Evolutionary conservation across 2,329 filamentous ascomycete genomes (phyloP), one percentile per base, ranked within the genome.

Genomic region (Cordyceps cateniannulata): DNA sequence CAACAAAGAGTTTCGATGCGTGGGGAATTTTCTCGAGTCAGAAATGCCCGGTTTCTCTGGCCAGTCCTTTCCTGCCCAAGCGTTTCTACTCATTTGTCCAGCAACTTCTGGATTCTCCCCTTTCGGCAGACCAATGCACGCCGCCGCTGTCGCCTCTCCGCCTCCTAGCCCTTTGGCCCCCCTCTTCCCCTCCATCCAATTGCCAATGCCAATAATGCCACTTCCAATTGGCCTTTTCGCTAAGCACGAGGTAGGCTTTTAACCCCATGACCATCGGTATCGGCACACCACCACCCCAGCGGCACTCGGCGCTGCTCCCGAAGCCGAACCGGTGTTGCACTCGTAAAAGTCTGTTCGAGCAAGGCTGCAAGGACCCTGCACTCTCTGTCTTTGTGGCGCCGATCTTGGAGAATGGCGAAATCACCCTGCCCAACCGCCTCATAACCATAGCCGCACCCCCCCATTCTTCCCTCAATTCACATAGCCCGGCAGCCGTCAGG

Each of bases 351-450:
- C 49, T 52, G 9, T 38, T 38, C 10, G 27, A 8, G 27, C 27
- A 29, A 38, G 35, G 14, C 35, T 38, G 14, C 12, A 42, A n/a
- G 8, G 40, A 12, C 14, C 18, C 18, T 54, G 44, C 38, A 59
- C 51, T 59, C 29, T 20, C 51, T 42, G 27, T 51, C 10, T 20
- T 38, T 20, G 60, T 59, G 54, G 53, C 60, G 60, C 55, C 53
- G 55, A 59, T 58, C 55, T 55, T 62, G 35, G 32, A 40, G 24
- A 47, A 62, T 62, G 60, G 55, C 60, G 60, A 62, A 62, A 62
- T 62, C 40, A 10, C 56, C 55, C 44, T 49, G 55, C 42, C 50
- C 49, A 50, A 55, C 55, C 55, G 44, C 60, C 60, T 62, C 60
- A 59, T 62, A 29, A 20, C 56, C 49, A 44, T 54, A 48, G 16